phyloP scores from a whole-genome alignment of 345 rosid species.

The Melaleuca quinquenervia region DNA sequence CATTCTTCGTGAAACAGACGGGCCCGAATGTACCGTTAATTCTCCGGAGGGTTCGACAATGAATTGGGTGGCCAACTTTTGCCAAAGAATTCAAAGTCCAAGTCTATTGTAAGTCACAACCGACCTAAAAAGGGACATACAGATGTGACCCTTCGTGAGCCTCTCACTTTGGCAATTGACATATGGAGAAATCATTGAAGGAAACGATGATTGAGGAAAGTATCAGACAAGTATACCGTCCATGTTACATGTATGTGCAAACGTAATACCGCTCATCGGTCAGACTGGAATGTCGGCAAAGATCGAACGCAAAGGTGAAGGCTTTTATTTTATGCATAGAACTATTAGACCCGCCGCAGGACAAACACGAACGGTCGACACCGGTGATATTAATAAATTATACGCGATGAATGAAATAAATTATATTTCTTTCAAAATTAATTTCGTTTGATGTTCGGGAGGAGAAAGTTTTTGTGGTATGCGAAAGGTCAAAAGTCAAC shows the following conservation, averaged over 20 bases:
- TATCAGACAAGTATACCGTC: not conserved
- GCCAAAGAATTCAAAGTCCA: not conserved
- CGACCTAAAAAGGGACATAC: not conserved
- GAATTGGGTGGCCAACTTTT: not conserved
- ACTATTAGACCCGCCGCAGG: not conserved
- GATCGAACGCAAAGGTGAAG: not conserved
- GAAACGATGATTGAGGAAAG: not conserved
- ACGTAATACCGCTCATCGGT: not conserved
- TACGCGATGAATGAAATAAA: not conserved
- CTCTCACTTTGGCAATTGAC: not conserved
- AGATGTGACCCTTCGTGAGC: not conserved
- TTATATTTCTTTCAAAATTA: not conserved
- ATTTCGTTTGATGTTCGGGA: not conserved
- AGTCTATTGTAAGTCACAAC: not conserved
- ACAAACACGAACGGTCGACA: too few relatives aligned
- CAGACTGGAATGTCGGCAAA: not conserved
- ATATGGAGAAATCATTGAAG: not conserved
- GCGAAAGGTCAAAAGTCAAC: not conserved
- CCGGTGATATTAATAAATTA: not conserved
- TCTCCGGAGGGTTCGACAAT: not conserved
- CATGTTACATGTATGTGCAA: not conserved
- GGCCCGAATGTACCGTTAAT: not conserved
- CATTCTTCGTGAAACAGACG: not conserved
- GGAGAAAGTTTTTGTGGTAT: not conserved
- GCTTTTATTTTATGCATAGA: not conserved